These are phyloP conservation scores for Sclerotiophoma versabilis DNA, from an alignment of 2,329 filamentous ascomycete species.

Conservation along the genomic window DNA sequence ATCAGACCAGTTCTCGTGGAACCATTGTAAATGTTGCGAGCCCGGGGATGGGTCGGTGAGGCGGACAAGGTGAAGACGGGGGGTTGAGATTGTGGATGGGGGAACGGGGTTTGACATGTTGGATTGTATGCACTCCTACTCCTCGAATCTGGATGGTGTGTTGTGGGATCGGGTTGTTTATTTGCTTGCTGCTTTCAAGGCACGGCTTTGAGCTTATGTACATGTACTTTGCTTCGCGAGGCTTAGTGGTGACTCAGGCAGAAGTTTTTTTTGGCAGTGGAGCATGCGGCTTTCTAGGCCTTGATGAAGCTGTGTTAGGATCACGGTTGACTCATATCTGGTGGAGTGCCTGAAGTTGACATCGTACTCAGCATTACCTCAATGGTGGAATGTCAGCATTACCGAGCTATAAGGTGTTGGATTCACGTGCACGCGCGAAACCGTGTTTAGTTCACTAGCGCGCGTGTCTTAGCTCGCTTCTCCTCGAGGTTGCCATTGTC, in stretches of 20 bases:
- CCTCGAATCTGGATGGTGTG: too few species aligned
- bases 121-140: too few species aligned
- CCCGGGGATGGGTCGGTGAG: slow-evolving; percentile 27
- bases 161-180: too few species aligned
- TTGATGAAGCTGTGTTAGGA: not conserved
- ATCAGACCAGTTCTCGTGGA: slow-evolving; percentile 37
- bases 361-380: not conserved
- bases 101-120: not conserved
- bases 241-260: not conserved
- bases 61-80: slow-evolving; percentile 33
- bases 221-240: not conserved
- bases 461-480: too few species aligned
- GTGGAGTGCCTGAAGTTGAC: not conserved
- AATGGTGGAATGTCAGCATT: not conserved
- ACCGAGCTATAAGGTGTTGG: not conserved
- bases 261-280: too few species aligned
- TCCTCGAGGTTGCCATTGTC: not conserved
- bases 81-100: slow-evolving; percentile 22
- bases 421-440: slow-evolving; percentile 6
- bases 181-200: not conserved
- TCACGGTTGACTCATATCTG: not conserved
- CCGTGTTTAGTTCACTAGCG: slow-evolving; percentile 1
- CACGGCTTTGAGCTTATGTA: not conserved
- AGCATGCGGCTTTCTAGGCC: too few species aligned
- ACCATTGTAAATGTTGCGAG: slow-evolving; percentile 36